Conservation (phyloP, 2,329 filamentous ascomycete species). For the Alternaria triticimaculans region DNA sequence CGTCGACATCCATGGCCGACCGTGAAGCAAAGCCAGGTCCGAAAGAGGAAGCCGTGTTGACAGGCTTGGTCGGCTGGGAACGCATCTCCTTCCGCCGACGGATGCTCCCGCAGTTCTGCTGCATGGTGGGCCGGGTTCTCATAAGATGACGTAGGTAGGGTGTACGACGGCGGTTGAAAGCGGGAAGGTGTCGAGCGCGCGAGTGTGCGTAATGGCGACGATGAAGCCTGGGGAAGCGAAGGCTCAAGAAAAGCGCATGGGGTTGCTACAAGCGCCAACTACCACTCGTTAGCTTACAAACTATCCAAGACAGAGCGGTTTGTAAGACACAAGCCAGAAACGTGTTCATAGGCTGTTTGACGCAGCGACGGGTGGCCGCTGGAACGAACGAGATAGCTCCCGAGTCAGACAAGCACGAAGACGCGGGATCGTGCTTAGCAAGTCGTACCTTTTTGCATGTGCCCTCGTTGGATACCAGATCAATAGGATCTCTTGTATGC, state of each 20-base stretch:
- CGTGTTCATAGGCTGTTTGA: conserved; percentile 49
- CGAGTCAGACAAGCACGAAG: conserved; percentile 44
- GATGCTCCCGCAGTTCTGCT: conserved; percentile 28
- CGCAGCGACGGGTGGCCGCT: conserved; percentile 36
- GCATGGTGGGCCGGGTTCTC: conserved; percentile 31
- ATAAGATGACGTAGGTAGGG: conserved; percentile 28
- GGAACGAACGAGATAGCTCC: conserved; percentile 38
- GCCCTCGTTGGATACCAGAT: conserved; percentile 30
- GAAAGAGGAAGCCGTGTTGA: conserved; percentile 33
- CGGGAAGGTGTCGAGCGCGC: conserved; percentile 19
- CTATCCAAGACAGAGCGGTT: conserved; percentile 46
- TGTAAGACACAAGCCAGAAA: conserved; percentile 49
- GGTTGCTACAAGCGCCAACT: conserved; percentile 44
- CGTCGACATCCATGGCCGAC: conserved; percentile 24
- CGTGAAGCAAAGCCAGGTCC: conserved; percentile 26
- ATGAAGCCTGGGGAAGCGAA: conserved; percentile 36
- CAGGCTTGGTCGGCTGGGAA: conserved; percentile 37
- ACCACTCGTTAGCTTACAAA: conserved; percentile 47
- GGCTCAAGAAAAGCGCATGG: conserved; percentile 34
- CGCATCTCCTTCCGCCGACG: conserved; percentile 38
- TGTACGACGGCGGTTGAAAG: conserved; percentile 18
- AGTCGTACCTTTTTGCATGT: conserved; percentile 45
- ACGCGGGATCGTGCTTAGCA: conserved; percentile 32
- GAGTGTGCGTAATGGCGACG: conserved; percentile 30
- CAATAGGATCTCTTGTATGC: conserved; percentile 21